A percentile compares a stretch with the other conserved stretches of the same genome.
These are phyloP conservation scores for Zostera marina DNA, from an alignment of 116 monocot genomes.

Conservation along the genomic window DNA sequence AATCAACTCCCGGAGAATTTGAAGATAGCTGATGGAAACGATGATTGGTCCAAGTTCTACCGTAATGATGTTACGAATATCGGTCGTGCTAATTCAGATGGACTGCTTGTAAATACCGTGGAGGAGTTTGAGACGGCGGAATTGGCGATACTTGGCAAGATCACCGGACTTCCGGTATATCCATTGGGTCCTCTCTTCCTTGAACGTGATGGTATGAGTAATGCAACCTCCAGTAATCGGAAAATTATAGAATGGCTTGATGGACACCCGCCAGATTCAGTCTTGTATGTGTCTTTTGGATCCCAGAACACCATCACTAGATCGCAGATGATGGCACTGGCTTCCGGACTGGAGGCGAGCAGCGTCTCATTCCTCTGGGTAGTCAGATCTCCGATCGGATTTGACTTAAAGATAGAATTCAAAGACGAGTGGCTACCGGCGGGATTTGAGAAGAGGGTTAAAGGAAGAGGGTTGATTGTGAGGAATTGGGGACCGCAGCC, in stretches of 20 bases:
- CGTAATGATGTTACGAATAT: slow-evolving; percentile 1
- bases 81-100: slow-evolving; percentile 4
- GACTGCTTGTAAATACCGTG: slow-evolving; percentile 35
- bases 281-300: slow-evolving; percentile 40
- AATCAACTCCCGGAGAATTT: slow-evolving; percentile 13
- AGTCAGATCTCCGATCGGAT: slow-evolving; percentile 18
- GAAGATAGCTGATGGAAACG: slow-evolving; percentile 3
- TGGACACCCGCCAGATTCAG: slow-evolving; percentile 13
- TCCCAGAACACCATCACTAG: slow-evolving; percentile 10
- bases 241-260: slow-evolving; percentile 15
- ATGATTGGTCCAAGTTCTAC: slow-evolving; percentile 8
- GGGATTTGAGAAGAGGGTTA: slow-evolving; percentile 10
- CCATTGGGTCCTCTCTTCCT: slow-evolving; percentile 6
- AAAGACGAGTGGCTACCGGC: slow-evolving; percentile 8
- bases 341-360: slow-evolving; percentile 17
- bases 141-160: background rate
- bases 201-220: too few species aligned
- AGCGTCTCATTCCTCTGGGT: slow-evolving; percentile 26
- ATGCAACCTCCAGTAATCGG: background rate
- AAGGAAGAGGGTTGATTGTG: slow-evolving; percentile 14
- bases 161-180: slow-evolving; percentile 5
- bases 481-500: slow-evolving; percentile 36
- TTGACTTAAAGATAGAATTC: slow-evolving; percentile 12
- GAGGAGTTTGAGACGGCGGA: slow-evolving; percentile 27
- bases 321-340: slow-evolving; percentile 25